Evolutionary conservation across 2,329 filamentous ascomycete genomes (phyloP).

Genomic region (Herpotrichia juniperi): DNA sequence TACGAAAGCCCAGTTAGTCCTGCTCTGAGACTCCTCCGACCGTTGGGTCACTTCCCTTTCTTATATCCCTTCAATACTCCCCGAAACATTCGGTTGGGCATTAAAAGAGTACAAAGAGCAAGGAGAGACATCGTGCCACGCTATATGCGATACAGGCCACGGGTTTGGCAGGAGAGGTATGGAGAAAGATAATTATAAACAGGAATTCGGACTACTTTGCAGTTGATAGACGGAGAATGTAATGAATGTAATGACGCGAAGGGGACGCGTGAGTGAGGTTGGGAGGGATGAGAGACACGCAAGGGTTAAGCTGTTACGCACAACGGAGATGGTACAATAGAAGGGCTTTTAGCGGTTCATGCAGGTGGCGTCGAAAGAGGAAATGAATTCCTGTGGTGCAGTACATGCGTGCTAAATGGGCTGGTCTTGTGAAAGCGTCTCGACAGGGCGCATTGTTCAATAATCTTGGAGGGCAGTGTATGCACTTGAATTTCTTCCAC

Average conservation of each 20-base stretch:
- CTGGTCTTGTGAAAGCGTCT: neutral
- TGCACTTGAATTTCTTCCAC: no score
- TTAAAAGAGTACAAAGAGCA: constrained; percentile 32
- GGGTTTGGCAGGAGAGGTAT: constrained; percentile 15
- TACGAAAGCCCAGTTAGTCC: neutral
- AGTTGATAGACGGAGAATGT: constrained; percentile 23
- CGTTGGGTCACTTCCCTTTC: neutral
- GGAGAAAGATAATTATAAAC: neutral
- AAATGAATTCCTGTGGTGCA: constrained; percentile 7
- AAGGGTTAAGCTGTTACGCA: constrained; percentile 17
- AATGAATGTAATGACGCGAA: constrained; percentile 5
- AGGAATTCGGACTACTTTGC: constrained; percentile 6
- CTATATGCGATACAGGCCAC: constrained; percentile 20
- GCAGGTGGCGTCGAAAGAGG: constrained; percentile 5
- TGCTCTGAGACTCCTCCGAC: neutral
- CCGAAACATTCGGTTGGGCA: constrained; percentile 2
- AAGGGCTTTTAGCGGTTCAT: neutral
- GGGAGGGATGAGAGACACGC: constrained; percentile 24
- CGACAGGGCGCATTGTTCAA: neutral
- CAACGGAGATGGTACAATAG: neutral
- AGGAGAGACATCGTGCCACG: constrained; percentile 34
- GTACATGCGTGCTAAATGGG: neutral
- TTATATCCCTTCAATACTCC: constrained; percentile 28
- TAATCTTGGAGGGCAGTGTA: no score
- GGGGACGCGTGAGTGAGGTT: constrained; percentile 21